A percentile compares a stretch with the other conserved stretches of the same genome.
Conservation (phyloP, 2,329 filamentous ascomycete species). For the Metarhizium album region DNA sequence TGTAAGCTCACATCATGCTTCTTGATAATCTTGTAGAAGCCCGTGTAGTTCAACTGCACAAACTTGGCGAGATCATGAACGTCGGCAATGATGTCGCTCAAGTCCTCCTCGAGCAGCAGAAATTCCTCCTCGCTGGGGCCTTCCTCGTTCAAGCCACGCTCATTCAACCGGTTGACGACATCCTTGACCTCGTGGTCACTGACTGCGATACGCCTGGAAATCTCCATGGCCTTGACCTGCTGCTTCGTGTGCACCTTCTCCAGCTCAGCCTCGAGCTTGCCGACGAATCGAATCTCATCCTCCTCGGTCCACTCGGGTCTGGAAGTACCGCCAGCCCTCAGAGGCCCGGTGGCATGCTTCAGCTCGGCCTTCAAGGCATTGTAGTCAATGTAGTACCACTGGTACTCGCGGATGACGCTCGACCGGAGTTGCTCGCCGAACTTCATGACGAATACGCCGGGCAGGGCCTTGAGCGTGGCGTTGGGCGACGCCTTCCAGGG, state of each 20-base stretch:
- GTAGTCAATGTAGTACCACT: constrained; percentile 98
- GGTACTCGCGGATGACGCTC: constrained; percentile 92
- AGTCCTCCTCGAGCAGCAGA: constrained; percentile 80
- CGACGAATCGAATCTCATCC: constrained; percentile 81
- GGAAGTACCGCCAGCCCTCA: constrained; percentile 31
- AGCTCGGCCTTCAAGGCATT: constrained; percentile 83
- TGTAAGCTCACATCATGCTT: constrained; percentile 73
- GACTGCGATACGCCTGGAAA: constrained; percentile 76
- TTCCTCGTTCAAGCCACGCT: constrained; percentile 44
- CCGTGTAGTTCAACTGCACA: constrained; percentile 95
- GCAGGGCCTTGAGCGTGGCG: constrained; percentile 27
- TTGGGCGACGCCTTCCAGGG: constrained; percentile 28
- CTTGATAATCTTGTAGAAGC: constrained; percentile 99
- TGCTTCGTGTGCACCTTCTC: constrained; percentile 98
- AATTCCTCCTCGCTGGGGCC: constrained; percentile 83
- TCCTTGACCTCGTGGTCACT: constrained; percentile 85
- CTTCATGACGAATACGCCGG: constrained; percentile 55
- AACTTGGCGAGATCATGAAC: constrained; percentile 98
- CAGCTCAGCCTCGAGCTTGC: constrained; percentile 77
- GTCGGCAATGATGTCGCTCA: constrained; percentile 97
- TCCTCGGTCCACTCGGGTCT: constrained; percentile 73
- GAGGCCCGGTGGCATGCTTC: constrained; percentile 55
- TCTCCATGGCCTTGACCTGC: constrained; percentile 93
- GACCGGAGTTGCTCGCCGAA: constrained; percentile 96
- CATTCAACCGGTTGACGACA: constrained; percentile 66